These are phyloP conservation scores for Suhomyces sp. DNA, from an alignment of 805 yeast species.

Conservation along the genomic window DNA sequence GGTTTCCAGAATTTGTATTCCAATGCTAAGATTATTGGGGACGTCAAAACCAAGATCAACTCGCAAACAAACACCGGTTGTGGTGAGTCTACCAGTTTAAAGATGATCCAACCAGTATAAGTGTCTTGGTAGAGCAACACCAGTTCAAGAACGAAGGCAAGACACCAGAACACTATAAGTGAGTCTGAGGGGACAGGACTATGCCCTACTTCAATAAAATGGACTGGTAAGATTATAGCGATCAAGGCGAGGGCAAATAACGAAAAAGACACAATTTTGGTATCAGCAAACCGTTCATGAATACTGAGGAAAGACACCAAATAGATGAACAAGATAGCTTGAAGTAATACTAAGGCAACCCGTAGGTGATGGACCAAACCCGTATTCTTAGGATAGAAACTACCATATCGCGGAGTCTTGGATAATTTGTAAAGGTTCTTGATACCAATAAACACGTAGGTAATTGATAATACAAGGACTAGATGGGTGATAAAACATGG, in stretches of 20 bases:
- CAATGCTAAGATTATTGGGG: conserved; percentile 32
- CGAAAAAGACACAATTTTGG: conserved; percentile 16
- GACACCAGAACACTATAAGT: conserved; percentile 32
- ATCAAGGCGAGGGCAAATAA: conserved; percentile 10
- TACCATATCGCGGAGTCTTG: conserved; percentile 15
- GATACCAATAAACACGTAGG: conserved; percentile 7
- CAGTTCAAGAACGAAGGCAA: conserved; percentile 16
- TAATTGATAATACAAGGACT: conserved; percentile 10
- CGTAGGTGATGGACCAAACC: conserved; percentile 27
- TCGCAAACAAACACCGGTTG: conserved; percentile 19
- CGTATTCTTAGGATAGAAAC: conserved; percentile 18
- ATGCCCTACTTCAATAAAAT: conserved; percentile 24
- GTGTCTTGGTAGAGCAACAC: conserved; percentile 26
- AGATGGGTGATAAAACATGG: conserved; percentile 30
- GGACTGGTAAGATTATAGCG: conserved; percentile 24
- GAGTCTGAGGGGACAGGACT: conserved; percentile 20
- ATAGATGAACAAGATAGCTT: conserved; percentile 14
- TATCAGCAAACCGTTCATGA: conserved; percentile 25
- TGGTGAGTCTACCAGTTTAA: conserved; percentile 10
- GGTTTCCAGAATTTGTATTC: conserved; percentile 44
- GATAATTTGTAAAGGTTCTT: not conserved
- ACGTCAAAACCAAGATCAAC: conserved; percentile 24
- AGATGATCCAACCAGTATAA: conserved; percentile 23
- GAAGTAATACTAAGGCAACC: conserved; percentile 17
- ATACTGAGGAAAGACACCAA: conserved; percentile 17